A percentile compares a stretch with the other conserved stretches of the same genome.
Evolutionary conservation across 2,329 filamentous ascomycete genomes (phyloP).

Genomic region (Seiridium cupressi): DNA sequence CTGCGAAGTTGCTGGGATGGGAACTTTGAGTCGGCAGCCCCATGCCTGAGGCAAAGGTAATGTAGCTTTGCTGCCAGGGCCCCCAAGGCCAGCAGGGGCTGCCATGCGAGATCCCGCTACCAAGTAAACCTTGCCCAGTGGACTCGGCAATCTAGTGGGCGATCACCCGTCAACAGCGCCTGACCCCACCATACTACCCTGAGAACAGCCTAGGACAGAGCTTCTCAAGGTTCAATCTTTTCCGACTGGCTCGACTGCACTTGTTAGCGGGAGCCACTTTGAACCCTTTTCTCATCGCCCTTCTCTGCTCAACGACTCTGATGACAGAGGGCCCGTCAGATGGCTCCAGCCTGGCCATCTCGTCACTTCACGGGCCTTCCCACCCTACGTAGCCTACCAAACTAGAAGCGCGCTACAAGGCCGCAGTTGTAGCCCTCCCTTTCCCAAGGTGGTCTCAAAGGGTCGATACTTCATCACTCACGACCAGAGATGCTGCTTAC

Average conservation of each 20-base stretch:
- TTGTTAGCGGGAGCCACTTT: no score
- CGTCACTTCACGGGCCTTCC: no score
- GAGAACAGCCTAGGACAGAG: not conserved
- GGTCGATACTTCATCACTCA: no score
- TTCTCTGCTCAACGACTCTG: not conserved
- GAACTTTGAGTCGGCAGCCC: no score
- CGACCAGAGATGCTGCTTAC: no score
- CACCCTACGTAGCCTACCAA: no score
- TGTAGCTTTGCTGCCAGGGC: not conserved
- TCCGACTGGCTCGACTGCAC: not conserved
- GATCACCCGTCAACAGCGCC: constrained; percentile 1
- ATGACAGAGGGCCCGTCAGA: no score
- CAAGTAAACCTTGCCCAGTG: constrained; percentile 3
- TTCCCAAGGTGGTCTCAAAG: no score
- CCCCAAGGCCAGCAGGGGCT: not conserved
- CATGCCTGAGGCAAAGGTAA: no score
- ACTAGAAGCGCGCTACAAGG: no score
- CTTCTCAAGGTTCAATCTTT: not conserved
- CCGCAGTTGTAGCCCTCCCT: no score
- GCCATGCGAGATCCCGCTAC: constrained; percentile 1
- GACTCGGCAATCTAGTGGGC: constrained; percentile 3
- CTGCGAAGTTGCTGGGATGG: not conserved
- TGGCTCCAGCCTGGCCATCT: no score
- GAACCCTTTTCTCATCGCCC: not conserved
- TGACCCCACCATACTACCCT: not conserved